Evolutionary conservation across 2,329 filamentous ascomycete genomes (phyloP).

Genomic region (Aspergillus sp.): DNA sequence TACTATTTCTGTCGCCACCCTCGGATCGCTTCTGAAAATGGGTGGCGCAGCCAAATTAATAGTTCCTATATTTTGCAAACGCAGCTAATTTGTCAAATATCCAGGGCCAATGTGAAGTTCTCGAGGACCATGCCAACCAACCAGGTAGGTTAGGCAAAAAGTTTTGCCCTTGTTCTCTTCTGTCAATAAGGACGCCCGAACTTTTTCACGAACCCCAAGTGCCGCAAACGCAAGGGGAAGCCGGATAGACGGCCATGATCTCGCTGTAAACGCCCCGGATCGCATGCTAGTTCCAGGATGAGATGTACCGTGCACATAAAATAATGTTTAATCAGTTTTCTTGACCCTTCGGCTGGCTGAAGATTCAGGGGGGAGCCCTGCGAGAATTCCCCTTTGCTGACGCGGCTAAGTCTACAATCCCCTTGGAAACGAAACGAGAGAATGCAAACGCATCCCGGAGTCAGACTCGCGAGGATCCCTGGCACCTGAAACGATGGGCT

Average conservation of each 20-base stretch:
- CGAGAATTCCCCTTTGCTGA: neutral
- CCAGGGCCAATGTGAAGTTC: neutral
- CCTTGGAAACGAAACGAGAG: neutral
- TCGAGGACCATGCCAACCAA: neutral
- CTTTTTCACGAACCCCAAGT: neutral
- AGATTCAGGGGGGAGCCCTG: neutral
- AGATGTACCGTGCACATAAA: slow-evolving; percentile 1
- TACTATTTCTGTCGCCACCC: slow-evolving; percentile 23
- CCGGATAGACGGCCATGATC: neutral
- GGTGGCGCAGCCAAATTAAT: slow-evolving; percentile 20
- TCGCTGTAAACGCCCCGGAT: neutral
- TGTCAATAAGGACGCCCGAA: neutral
- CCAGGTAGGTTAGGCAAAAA: too few relatives aligned
- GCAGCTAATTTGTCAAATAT: neutral
- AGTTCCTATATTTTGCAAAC: neutral
- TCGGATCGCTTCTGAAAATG: slow-evolving; percentile 9
- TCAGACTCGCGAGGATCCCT: slow-evolving; percentile 9
- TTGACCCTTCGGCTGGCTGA: neutral
- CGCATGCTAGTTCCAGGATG: neutral
- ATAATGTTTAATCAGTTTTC: neutral
- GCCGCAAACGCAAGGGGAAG: neutral
- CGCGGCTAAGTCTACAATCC: neutral
- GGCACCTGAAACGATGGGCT: slow-evolving; percentile 20
- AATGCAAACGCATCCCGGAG: neutral
- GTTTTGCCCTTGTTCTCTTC: neutral